Conservation (phyloP, 192 early-diverging fungal genomes). For the Backusella psychrophila region DNA sequence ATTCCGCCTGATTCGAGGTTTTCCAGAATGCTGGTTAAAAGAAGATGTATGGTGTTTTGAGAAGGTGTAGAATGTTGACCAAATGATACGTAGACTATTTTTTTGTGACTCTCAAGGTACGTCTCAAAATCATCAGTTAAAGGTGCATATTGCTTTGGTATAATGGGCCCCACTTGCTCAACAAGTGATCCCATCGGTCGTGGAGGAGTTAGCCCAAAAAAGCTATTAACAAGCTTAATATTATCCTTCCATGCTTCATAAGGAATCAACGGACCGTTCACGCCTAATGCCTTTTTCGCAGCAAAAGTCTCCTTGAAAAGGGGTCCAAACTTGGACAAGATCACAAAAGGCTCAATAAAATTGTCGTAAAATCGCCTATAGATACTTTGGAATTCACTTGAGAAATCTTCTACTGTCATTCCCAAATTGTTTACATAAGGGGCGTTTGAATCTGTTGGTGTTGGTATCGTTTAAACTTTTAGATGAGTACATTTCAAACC, state of each 20-base stretch:
- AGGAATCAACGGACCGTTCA: background rate
- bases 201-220: constrained; percentile 18
- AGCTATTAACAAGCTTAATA: constrained; percentile 24
- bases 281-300: background rate
- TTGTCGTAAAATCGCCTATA: background rate
- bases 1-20: constrained; percentile 13
- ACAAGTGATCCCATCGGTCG: constrained; percentile 20
- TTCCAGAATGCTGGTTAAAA: constrained; percentile 23
- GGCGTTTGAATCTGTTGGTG: background rate
- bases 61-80: constrained; percentile 20
- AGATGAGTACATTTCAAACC: background rate
- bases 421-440: constrained; percentile 4
- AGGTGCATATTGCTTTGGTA: constrained; percentile 16
- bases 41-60: background rate
- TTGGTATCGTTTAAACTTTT: background rate
- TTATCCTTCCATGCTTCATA: background rate
- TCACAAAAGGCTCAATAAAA: background rate
- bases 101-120: constrained; percentile 19
- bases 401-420: background rate
- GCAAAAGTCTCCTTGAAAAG: background rate
- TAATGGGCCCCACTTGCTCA: constrained; percentile 33
- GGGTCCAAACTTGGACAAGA: too few species aligned
- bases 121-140: background rate
- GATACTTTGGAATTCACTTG: background rate
- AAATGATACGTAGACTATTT: constrained; percentile 32